Conservation (phyloP, 441 rosid species). For the Isatis lusitanica region DNA sequence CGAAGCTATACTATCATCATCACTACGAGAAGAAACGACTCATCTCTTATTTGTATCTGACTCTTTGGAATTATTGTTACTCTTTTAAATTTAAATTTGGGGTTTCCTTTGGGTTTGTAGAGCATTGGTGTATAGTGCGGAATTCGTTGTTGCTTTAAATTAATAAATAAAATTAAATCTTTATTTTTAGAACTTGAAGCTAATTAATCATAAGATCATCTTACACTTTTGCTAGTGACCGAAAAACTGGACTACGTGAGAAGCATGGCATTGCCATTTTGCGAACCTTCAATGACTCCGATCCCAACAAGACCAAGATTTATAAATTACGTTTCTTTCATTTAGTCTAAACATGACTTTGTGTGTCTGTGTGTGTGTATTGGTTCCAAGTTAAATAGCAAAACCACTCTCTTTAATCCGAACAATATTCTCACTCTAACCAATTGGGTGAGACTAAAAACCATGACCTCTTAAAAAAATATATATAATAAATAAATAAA, state of each 20-base stretch:
- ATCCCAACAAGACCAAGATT: not conserved
- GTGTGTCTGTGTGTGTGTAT: not conserved
- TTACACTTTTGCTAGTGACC: not conserved
- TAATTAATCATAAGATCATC: not conserved
- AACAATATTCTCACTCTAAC: not conserved
- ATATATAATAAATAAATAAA: not conserved
- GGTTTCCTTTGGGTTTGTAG: constrained; percentile 24
- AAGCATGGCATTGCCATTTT: not conserved
- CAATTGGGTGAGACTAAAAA: not conserved
- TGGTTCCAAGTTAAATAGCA: not conserved
- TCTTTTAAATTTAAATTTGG: constrained; percentile 12
- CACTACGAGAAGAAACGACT: constrained; percentile 7
- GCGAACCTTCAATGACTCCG: not conserved
- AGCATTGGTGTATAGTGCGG: constrained; percentile 26
- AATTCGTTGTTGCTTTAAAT: constrained; percentile 12
- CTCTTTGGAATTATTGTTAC: constrained; percentile 19
- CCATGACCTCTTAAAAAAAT: not conserved
- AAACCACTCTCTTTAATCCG: not conserved
- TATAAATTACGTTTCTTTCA: not conserved
- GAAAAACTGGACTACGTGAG: not conserved
- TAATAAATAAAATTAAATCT: not conserved
- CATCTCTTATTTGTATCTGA: constrained; percentile 23
- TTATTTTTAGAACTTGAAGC: not conserved
- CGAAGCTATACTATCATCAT: not conserved
- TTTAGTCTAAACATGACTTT: not conserved